phyloP scores from a whole-genome alignment of 305 asterid species.

The Fraxinus platypoda region DNA sequence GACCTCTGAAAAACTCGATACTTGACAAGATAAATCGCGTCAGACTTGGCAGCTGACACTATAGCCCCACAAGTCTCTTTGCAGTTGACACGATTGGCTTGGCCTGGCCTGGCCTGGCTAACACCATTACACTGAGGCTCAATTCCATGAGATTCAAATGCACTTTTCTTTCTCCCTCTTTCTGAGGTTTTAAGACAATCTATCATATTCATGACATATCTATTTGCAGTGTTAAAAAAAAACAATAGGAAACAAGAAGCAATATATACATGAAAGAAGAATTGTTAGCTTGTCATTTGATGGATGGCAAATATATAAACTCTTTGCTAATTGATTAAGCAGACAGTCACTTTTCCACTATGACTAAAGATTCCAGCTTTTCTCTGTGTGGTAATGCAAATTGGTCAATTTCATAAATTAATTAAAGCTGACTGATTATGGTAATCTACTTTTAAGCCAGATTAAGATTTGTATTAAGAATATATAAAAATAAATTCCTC shows the following conservation, averaged over 20 bases:
- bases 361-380: neutral
- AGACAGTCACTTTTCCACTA: neutral
- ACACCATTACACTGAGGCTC: neutral
- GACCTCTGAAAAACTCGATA: neutral
- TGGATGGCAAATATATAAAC: neutral
- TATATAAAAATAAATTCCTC: neutral
- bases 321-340: neutral
- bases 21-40: neutral
- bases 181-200: neutral
- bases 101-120: neutral
- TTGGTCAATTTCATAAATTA: neutral
- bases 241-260: neutral
- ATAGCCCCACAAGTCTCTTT: neutral
- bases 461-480: neutral
- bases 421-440: neutral
- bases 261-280: neutral
- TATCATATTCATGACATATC: neutral
- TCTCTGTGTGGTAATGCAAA: neutral
- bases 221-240: neutral
- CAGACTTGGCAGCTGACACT: neutral
- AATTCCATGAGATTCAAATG: neutral
- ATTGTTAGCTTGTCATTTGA: neutral
- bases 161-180: neutral
- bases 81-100: neutral
- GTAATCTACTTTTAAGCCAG: neutral